These are phyloP conservation scores for Fusarium heterosporum DNA, from an alignment of 2,329 filamentous ascomycete genomes.

Conservation along the genomic window DNA sequence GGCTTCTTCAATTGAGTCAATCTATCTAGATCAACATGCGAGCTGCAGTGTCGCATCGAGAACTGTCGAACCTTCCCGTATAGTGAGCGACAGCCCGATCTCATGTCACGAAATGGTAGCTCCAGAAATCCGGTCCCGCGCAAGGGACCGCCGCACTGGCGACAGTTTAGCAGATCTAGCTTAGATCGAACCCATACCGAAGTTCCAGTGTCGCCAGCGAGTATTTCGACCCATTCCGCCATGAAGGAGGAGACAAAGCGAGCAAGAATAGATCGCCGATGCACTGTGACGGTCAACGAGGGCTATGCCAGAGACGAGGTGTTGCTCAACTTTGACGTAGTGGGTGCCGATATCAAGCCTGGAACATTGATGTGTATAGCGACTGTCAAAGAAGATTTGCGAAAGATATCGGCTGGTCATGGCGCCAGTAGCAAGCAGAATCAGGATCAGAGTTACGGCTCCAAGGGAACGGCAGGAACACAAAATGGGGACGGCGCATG, in stretches of 20 bases:
- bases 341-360: conserved; percentile 71
- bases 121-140: conserved; percentile 52
- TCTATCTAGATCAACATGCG: conserved; percentile 39
- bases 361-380: conserved; percentile 81
- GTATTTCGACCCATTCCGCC: conserved; percentile 64
- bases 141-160: conserved; percentile 62
- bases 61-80: conserved; percentile 29
- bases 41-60: conserved; percentile 35
- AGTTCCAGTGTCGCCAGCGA: conserved; percentile 60
- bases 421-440: conserved; percentile 50
- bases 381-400: conserved; percentile 64
- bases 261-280: conserved; percentile 59
- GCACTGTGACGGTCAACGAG: conserved; percentile 74
- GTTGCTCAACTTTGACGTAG: conserved; percentile 78
- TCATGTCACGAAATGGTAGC: conserved; percentile 48
- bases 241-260: conserved; percentile 50
- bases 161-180: conserved; percentile 62
- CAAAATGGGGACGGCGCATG: conserved; percentile 45
- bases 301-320: conserved; percentile 82
- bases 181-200: conserved; percentile 58
- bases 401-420: conserved; percentile 51
- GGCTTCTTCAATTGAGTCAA: conserved; percentile 25
- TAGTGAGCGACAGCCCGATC: conserved; percentile 41
- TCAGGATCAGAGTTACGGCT: conserved; percentile 45
- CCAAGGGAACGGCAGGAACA: conserved; percentile 37